Evolutionary conservation across 257 asterid species (phyloP).

Genomic region (Echium plantagineum): DNA sequence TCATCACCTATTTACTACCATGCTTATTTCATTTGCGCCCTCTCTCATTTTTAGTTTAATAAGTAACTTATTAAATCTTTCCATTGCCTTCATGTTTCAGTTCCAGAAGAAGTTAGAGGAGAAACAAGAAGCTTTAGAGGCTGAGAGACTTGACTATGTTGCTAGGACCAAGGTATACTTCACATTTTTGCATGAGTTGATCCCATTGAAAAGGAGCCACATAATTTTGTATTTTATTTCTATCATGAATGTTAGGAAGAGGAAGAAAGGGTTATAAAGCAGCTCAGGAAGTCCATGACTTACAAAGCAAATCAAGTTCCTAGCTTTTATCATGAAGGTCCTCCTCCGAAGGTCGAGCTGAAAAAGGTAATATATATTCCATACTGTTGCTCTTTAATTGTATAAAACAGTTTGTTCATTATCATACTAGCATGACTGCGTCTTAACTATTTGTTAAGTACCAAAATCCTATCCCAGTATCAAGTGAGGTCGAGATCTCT

Average conservation of each 20-base stretch:
- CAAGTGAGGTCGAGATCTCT: no score
- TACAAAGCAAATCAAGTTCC: slow-evolving; percentile 86
- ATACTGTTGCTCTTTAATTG: neutral
- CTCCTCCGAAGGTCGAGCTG: slow-evolving; percentile 74
- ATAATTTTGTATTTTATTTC: neutral
- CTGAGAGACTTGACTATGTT: slow-evolving; percentile 54
- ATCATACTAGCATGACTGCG: neutral
- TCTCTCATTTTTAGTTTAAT: neutral
- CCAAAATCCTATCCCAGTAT: no score
- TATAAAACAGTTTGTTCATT: neutral
- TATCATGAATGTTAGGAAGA: slow-evolving; percentile 42
- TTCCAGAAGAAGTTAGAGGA: slow-evolving; percentile 70
- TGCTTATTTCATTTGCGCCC: neutral
- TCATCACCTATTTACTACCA: neutral
- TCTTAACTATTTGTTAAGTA: neutral
- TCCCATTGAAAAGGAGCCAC: neutral
- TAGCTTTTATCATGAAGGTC: slow-evolving; percentile 71
- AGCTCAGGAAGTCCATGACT: slow-evolving; percentile 73
- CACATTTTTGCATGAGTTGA: neutral
- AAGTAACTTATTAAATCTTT: neutral
- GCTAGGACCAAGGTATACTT: slow-evolving; percentile 55
- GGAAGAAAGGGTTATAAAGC: slow-evolving; percentile 54
- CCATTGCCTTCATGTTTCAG: slow-evolving; percentile 19
- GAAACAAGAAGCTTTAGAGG: slow-evolving; percentile 80
- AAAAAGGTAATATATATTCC: slow-evolving; percentile 48